These are phyloP conservation scores for Opeltia flavorubescens DNA, from an alignment of 495 filamentous ascomycete species.

Conservation along the genomic window DNA sequence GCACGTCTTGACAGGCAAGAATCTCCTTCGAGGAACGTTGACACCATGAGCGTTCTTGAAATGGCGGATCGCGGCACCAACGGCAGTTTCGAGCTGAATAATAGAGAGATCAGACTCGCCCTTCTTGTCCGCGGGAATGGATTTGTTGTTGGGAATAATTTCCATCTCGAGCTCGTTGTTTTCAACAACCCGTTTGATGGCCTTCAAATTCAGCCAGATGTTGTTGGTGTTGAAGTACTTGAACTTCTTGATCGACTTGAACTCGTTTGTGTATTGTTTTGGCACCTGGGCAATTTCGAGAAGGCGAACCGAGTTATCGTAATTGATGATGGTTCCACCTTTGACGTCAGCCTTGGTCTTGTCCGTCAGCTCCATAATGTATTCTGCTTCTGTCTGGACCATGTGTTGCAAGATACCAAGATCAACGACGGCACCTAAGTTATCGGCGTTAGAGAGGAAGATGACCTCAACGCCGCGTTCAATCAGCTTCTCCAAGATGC, in stretches of 20 bases:
- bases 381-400: constrained; percentile 88
- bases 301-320: constrained; percentile 88
- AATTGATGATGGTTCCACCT: constrained; percentile 99
- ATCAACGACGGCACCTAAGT: constrained; percentile 94
- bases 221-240: constrained; percentile 99
- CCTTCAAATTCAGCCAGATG: constrained; percentile 97
- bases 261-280: constrained; percentile 99
- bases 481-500: constrained; percentile 90
- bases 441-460: constrained; percentile 98
- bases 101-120: constrained; percentile 96
- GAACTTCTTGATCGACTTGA: constrained; percentile 99
- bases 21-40: constrained; percentile 93
- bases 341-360: constrained; percentile 99
- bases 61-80: constrained; percentile 96
- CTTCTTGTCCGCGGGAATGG: constrained; percentile 97
- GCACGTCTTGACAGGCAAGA: constrained; percentile 99
- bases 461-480: constrained; percentile 90
- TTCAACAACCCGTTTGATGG: constrained; percentile 97
- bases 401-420: constrained; percentile 97
- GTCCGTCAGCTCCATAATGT: constrained; percentile 99
- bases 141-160: constrained; percentile 99
- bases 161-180: constrained; percentile 98
- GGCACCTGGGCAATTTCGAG: constrained; percentile 99
- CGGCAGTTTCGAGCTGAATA: constrained; percentile 95
- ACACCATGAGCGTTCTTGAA: constrained; percentile 98